These are phyloP conservation scores for Puccinia triticina DNA, from an alignment of 1,284 basidiomycete genomes.

Conservation along the genomic window DNA sequence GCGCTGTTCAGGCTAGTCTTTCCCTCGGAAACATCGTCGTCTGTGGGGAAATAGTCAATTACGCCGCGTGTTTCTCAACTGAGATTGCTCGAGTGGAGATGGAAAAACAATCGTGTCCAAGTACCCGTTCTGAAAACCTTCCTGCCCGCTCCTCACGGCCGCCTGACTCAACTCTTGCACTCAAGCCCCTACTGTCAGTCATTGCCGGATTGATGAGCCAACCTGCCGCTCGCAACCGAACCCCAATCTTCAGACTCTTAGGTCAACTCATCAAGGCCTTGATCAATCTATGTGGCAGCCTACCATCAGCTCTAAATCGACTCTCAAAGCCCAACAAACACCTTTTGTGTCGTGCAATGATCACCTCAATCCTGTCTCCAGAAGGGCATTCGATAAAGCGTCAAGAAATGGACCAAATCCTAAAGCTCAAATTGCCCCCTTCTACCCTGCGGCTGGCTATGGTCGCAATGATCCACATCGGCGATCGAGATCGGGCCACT, in stretches of 20 bases:
- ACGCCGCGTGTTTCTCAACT: slow-evolving; percentile 41
- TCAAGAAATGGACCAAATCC: slow-evolving; percentile 18
- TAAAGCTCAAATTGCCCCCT: slow-evolving; percentile 28
- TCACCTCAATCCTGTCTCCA: slow-evolving; percentile 31
- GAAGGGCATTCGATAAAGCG: slow-evolving; percentile 39
- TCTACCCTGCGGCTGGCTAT: slow-evolving; percentile 38
- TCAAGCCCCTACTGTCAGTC: slow-evolving; percentile 42
- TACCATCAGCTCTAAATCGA: slow-evolving; percentile 32
- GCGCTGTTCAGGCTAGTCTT: slow-evolving; percentile 42
- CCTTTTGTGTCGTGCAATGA: slow-evolving; percentile 39
- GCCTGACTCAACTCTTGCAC: slow-evolving; percentile 34
- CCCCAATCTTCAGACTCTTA: slow-evolving; percentile 30
- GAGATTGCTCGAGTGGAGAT: slow-evolving; percentile 48
- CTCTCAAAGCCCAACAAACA: slow-evolving; percentile 41
- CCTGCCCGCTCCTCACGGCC: neutral
- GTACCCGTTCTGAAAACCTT: neutral
- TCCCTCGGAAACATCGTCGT: slow-evolving; percentile 43
- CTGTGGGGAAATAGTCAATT: slow-evolving; percentile 32
- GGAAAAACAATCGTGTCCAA: slow-evolving; percentile 37
- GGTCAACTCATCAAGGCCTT: slow-evolving; percentile 29
- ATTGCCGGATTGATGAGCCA: slow-evolving; percentile 40
- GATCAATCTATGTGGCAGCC: slow-evolving; percentile 36
- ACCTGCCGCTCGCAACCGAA: slow-evolving; percentile 29
- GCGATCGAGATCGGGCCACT: slow-evolving; percentile 31
- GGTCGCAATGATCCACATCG: slow-evolving; percentile 44